Evolutionary conservation across 1,284 basidiomycete species (phyloP).

Genomic region (Cutaneotrichosporon cavernicola): DNA sequence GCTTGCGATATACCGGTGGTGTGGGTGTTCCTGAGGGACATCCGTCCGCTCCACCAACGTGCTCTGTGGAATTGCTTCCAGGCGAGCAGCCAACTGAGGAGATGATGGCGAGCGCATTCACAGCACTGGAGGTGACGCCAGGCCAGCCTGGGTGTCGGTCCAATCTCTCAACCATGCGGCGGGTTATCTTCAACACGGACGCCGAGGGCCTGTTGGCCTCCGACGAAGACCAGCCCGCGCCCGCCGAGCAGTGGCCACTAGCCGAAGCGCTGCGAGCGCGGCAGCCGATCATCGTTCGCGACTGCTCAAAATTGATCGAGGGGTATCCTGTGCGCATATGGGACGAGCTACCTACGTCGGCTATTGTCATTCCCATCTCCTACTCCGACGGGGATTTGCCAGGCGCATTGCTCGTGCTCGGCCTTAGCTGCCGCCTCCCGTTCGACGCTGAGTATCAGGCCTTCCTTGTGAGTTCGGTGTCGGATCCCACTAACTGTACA

Average conservation of each 20-base stretch:
- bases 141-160: background rate
- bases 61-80: constrained; percentile 2
- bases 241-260: constrained; percentile 40
- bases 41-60: constrained; percentile 31
- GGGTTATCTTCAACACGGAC: constrained; percentile 4
- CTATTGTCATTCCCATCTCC: constrained; percentile 50
- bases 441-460: constrained; percentile 51
- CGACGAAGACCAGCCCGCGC: background rate
- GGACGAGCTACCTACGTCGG: constrained; percentile 49
- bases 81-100: constrained; percentile 1
- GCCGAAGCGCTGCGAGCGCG: constrained; percentile 38
- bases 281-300: constrained; percentile 44
- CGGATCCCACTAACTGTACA: constrained; percentile 10
- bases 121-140: constrained; percentile 1
- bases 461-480: constrained; percentile 39
- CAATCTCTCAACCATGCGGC: background rate
- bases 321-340: constrained; percentile 47
- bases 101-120: constrained; percentile 20
- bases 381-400: constrained; percentile 46
- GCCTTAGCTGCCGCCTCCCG: constrained; percentile 47
- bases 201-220: background rate
- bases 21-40: constrained; percentile 48
- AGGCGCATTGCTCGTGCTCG: constrained; percentile 49
- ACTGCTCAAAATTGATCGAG: constrained; percentile 41
- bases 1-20: constrained; percentile 29